Base-by-base conservation (phyloP, 2,329 filamentous ascomycete genomes). In the Fusarium albosuccineum region DNA sequence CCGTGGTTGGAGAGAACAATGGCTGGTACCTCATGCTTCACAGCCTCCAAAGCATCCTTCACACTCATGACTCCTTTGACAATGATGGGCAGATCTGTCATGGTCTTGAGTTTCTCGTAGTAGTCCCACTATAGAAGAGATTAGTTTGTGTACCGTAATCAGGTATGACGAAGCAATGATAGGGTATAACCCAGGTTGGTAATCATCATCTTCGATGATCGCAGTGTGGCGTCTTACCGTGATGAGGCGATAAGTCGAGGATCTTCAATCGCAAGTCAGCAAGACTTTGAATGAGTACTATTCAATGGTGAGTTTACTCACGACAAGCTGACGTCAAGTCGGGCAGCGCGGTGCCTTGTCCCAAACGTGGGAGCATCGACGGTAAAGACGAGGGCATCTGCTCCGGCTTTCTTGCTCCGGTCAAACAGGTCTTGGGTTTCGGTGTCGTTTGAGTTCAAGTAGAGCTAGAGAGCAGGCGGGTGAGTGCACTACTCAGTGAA, bases 1-100 rank as follows among this genome's bases (percentile, higher is more conserved):
- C 78, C 78, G 64, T 80, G 79, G 70, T 81, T 81, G 45, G 75
- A 79, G 40, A 80, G 72, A 39, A 78, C 67, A 39, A 78, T 78
- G 42, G 73, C 76, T 9, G 55, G 41, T 2, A 65, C 70, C n/a
- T 56, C 54, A 39, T 68, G 16, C 52, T 73, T 57, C 30, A 76
- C 62, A 16, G 77, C 77, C 3, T 66, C 46, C 33, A 68, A 57
- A 11, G 76, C 79, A 37, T 79, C 75, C 33, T 76, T 75, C 5
- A 77, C 75, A 13, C 68, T 75, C 57, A 74, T 73, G 58, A 80
- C 76, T 7, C 78, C 78, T 65, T 80, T 80, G 56, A 78, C 67
- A 22, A 80, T 75, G 41, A 79, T 72, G 36, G 77, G 76, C 2
- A 80, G 74, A 16, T 65, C 42, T 30, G 75, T 78, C 71, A 72